Evolutionary conservation across 2,329 filamentous ascomycete species (phyloP).

Genomic region (Ophiosphaerella korrae): DNA sequence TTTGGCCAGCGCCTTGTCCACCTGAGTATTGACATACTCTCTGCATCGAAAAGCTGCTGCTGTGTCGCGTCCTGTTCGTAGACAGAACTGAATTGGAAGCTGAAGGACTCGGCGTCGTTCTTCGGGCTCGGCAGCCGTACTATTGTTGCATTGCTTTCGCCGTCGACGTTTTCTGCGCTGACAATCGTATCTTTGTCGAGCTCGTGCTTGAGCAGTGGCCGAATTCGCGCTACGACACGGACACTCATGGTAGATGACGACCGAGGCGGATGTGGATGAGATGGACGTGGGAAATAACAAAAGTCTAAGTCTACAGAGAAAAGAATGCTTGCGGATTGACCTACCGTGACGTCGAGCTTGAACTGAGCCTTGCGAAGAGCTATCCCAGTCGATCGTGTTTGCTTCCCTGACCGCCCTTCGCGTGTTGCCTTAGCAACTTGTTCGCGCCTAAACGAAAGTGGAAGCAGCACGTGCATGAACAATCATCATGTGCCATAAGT

Average conservation of each 20-base stretch:
- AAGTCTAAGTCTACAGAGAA: slow-evolving; percentile 32
- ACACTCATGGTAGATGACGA: slow-evolving; percentile 60
- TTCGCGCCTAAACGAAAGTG: slow-evolving; percentile 15
- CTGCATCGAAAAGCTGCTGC: slow-evolving; percentile 84
- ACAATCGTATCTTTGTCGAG: slow-evolving; percentile 88
- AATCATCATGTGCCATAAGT: neutral
- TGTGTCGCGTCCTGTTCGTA: slow-evolving; percentile 82
- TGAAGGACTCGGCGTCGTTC: slow-evolving; percentile 88
- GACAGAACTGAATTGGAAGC: slow-evolving; percentile 92
- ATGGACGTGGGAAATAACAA: slow-evolving; percentile 21
- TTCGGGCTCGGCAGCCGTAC: slow-evolving; percentile 93
- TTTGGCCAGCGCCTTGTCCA: slow-evolving; percentile 5
- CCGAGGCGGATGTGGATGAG: slow-evolving; percentile 10
- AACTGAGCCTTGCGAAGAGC: slow-evolving; percentile 26
- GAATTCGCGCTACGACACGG: slow-evolving; percentile 86
- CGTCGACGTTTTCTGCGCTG: slow-evolving; percentile 56
- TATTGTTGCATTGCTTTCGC: slow-evolving; percentile 58
- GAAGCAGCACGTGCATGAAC: slow-evolving; percentile 19
- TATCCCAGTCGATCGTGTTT: slow-evolving; percentile 28
- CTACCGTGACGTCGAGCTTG: slow-evolving; percentile 39
- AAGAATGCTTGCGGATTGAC: slow-evolving; percentile 32
- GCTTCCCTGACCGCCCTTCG: slow-evolving; percentile 23
- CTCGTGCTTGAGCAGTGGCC: slow-evolving; percentile 85
- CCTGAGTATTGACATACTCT: slow-evolving; percentile 63
- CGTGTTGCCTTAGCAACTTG: slow-evolving; percentile 28